Conservation (phyloP, 1,139 yeast species). For the Pichia kudriavzevii region DNA sequence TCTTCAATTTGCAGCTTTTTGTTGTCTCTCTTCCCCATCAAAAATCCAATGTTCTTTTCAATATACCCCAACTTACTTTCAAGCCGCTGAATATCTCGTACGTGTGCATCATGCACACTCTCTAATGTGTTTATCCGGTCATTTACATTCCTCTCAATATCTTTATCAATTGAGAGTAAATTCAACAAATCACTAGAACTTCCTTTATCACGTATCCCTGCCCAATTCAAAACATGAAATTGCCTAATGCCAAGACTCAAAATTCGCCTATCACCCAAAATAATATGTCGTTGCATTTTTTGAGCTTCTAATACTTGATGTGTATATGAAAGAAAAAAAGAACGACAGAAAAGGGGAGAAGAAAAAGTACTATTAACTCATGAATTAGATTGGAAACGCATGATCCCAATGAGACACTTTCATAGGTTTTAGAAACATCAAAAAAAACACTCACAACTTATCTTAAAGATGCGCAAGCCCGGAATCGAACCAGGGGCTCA, state of each 20-base stretch:
- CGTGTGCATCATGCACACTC: conserved; percentile 4
- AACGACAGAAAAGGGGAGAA: too few relatives aligned
- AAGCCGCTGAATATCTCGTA: conserved; percentile 5
- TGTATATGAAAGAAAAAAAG: too few relatives aligned
- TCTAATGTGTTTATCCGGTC: conserved; percentile 6
- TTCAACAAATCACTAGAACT: background rate
- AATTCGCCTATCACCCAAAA: too few relatives aligned
- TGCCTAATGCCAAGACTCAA: too few relatives aligned
- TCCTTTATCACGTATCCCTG: too few relatives aligned
- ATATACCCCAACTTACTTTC: conserved; percentile 7
- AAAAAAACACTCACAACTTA: too few relatives aligned
- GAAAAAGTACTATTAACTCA: too few relatives aligned
- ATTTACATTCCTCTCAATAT: conserved; percentile 3
- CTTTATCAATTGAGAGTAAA: conserved; percentile 1
- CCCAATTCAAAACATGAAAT: too few relatives aligned
- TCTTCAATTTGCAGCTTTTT: conserved; percentile 6
- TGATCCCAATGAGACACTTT: background rate
- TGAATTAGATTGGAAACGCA: too few relatives aligned
- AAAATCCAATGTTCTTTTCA: conserved; percentile 10
- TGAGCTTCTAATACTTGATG: too few relatives aligned
- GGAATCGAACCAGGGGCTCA: conserved; percentile 17
- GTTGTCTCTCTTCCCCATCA: background rate
- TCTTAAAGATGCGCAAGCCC: conserved; percentile 13
- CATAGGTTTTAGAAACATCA: background rate
- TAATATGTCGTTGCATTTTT: too few relatives aligned